Evolutionary conservation across 2,329 filamentous ascomycete species (phyloP).

Genomic region (Aspergillus cejpii): DNA sequence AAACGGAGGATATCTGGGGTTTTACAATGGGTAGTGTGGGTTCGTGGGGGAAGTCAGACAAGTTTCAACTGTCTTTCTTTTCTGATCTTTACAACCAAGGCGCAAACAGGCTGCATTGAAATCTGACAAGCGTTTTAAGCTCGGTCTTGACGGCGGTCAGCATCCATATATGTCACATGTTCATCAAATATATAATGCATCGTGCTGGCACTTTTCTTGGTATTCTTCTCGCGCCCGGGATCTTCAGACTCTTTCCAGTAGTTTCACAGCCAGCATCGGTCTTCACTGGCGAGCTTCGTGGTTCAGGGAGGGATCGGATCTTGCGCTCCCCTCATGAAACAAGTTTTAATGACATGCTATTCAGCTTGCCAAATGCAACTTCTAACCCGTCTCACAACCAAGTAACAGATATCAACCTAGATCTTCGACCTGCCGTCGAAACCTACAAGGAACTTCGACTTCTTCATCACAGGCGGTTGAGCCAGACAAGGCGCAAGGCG

Average conservation of each 20-base stretch:
- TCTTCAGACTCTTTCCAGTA: neutral
- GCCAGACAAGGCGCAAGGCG: slow-evolving; percentile 12
- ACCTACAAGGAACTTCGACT: slow-evolving; percentile 11
- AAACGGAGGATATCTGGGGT: neutral
- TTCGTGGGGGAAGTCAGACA: neutral
- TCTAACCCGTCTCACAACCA: too few species aligned
- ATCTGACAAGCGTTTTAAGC: neutral
- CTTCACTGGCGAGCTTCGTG: neutral
- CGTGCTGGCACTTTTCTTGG: neutral
- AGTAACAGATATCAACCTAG: neutral
- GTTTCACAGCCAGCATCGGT: too few species aligned
- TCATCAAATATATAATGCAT: neutral
- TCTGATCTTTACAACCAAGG: neutral
- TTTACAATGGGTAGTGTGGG: neutral
- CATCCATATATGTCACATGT: neutral
- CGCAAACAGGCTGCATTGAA: neutral
- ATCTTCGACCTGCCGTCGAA: slow-evolving; percentile 17
- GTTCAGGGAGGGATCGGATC: neutral
- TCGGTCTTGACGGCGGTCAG: neutral
- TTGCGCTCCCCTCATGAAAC: neutral
- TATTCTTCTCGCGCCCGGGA: neutral
- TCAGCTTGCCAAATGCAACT: too few species aligned
- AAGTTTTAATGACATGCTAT: too few species aligned
- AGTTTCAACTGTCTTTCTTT: neutral
- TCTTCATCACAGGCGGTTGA: slow-evolving; percentile 12